Conservation (phyloP, 345 rosid species). For the Nephelium lappaceum region DNA sequence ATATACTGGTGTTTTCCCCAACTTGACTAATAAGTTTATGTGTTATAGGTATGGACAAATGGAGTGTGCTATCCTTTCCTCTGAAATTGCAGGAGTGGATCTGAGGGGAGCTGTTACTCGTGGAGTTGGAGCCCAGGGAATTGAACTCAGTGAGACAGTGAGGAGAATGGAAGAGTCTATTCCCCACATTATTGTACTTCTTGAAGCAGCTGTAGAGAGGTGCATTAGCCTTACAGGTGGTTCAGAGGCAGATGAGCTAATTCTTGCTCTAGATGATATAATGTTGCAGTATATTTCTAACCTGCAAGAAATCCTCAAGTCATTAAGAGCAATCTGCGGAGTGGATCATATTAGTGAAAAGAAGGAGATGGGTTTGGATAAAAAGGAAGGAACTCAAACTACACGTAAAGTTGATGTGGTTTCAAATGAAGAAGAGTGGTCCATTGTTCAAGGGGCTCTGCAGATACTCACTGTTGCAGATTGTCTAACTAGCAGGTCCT, state of each 20-base stretch:
- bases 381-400: slow-evolving; percentile 66
- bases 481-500: slow-evolving; percentile 90
- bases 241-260: slow-evolving; percentile 93
- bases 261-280: slow-evolving; percentile 89
- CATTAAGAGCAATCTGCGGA: slow-evolving; percentile 88
- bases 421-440: slow-evolving; percentile 98
- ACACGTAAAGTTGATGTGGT: slow-evolving; percentile 62
- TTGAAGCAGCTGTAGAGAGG: slow-evolving; percentile 96
- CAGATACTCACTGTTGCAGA: slow-evolving; percentile 97
- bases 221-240: slow-evolving; percentile 94
- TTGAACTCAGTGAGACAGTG: slow-evolving; percentile 97
- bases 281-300: slow-evolving; percentile 90
- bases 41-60: slow-evolving; percentile 81
- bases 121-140: slow-evolving; percentile 97
- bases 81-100: slow-evolving; percentile 91
- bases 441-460: slow-evolving; percentile 93
- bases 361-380: slow-evolving; percentile 59
- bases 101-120: slow-evolving; percentile 98
- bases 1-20: slow-evolving; percentile 4
- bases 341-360: slow-evolving; percentile 69
- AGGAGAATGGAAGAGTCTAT: slow-evolving; percentile 98
- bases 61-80: slow-evolving; percentile 89
- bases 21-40: slow-evolving; percentile 13
- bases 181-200: slow-evolving; percentile 89
- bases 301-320: slow-evolving; percentile 91